phyloP scores from a whole-genome alignment of 331 rosid genomes.

The Prunus yedoensis region DNA sequence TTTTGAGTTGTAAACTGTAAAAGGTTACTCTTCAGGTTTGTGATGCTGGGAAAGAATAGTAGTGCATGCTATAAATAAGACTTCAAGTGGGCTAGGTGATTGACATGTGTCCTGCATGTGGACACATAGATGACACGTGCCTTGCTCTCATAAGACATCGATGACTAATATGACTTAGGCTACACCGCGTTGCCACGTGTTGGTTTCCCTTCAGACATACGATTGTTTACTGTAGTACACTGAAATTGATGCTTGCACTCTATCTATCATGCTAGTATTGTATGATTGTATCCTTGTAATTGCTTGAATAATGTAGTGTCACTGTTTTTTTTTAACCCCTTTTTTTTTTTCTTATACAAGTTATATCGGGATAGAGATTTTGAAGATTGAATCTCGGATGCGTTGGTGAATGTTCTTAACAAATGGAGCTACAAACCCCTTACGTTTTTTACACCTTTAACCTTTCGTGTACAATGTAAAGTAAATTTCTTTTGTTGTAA shows the following conservation, averaged over 20 bases:
- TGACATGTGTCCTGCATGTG: conserved; percentile 7
- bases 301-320: not conserved
- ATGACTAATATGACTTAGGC: not conserved
- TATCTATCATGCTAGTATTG: not conserved
- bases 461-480: too few relatives aligned
- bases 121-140: conserved; percentile 10
- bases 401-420: too few relatives aligned
- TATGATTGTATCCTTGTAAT: not conserved
- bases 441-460: too few relatives aligned
- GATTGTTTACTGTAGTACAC: not conserved
- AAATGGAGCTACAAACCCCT: too few relatives aligned
- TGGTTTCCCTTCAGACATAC: not conserved
- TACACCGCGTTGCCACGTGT: not conserved
- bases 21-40: not conserved
- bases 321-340: too few relatives aligned
- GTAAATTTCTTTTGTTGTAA: too few relatives aligned
- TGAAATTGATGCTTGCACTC: not conserved
- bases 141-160: not conserved
- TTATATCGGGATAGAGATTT: too few relatives aligned
- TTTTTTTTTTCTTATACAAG: too few relatives aligned
- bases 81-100: not conserved
- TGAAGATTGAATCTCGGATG: too few relatives aligned
- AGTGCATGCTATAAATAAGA: not conserved
- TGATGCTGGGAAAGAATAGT: not conserved
- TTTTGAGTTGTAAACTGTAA: not conserved